These are phyloP conservation scores for Chamaenerion angustifolium DNA, from an alignment of 345 rosid genomes.

Conservation along the genomic window DNA sequence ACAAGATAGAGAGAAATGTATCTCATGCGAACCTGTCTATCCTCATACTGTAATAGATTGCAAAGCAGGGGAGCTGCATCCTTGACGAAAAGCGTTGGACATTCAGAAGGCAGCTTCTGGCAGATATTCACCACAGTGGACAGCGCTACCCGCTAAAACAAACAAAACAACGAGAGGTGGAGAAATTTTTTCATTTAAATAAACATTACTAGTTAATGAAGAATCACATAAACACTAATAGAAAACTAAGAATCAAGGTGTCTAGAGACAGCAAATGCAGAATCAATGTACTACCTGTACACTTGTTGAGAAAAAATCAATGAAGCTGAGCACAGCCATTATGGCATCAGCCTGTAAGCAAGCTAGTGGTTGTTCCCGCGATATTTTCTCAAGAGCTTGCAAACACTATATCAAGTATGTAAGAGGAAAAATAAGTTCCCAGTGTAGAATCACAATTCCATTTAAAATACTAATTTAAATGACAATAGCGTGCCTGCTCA, in stretches of 20 bases:
- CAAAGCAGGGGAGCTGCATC: conserved; percentile 84
- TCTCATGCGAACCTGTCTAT: conserved; percentile 41
- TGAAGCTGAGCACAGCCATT: conserved; percentile 61
- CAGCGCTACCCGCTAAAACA: conserved; percentile 75
- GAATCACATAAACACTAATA: background rate
- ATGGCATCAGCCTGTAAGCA: conserved; percentile 88
- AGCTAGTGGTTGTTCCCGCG: conserved; percentile 71
- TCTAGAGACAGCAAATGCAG: background rate
- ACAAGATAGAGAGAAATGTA: conserved; percentile 8
- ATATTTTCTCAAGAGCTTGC: conserved; percentile 97
- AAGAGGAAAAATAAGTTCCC: conserved; percentile 1
- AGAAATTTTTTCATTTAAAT: background rate
- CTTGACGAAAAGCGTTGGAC: conserved; percentile 30
- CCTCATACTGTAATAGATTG: conserved; percentile 82
- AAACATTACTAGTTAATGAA: background rate
- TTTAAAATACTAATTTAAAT: background rate
- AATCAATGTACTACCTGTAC: conserved; percentile 33
- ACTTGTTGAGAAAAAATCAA: conserved; percentile 85
- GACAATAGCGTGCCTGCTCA: conserved; percentile 51
- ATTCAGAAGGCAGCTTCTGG: conserved; percentile 63
- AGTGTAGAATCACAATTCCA: background rate
- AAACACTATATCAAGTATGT: conserved; percentile 40
- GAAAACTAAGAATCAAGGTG: too few relatives aligned
- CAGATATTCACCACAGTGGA: conserved; percentile 83
- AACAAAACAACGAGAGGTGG: conserved; percentile 5